Conservation (phyloP, 192 early-diverging fungal genomes). For the Umbelopsis vinacea region DNA sequence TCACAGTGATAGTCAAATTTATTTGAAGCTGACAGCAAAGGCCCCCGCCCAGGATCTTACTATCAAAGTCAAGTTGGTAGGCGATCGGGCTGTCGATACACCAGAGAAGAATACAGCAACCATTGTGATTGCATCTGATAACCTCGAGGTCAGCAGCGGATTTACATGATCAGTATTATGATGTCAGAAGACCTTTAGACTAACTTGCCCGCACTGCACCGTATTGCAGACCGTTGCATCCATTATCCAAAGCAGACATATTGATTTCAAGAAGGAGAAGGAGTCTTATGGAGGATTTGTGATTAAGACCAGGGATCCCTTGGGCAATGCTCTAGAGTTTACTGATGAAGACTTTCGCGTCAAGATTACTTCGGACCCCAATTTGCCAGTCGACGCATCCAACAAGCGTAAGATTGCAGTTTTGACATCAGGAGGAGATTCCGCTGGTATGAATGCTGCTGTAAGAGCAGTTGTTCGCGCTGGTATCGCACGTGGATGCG, state of each 20-base stretch:
- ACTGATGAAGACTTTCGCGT: constrained; percentile 8
- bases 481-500: constrained; percentile 79
- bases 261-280: not conserved
- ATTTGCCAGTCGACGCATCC: constrained; percentile 7
- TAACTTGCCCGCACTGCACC: constrained; percentile 22
- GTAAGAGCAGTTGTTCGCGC: constrained; percentile 91
- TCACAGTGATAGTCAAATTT: constrained; percentile 29
- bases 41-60: constrained; percentile 43
- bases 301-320: constrained; percentile 18
- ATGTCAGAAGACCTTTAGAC: not conserved
- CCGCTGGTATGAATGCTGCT: constrained; percentile 97
- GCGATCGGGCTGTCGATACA: constrained; percentile 29
- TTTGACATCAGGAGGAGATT: constrained; percentile 93
- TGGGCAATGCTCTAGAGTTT: constrained; percentile 20
- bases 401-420: constrained; percentile 84
- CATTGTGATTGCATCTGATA: constrained; percentile 17
- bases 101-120: constrained; percentile 14
- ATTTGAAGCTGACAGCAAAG: constrained; percentile 61
- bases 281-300: constrained; percentile 16
- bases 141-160: constrained; percentile 35
- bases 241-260: not conserved
- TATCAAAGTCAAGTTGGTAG: constrained; percentile 42
- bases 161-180: constrained; percentile 35
- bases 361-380: constrained; percentile 1
- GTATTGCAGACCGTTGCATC: not conserved